Percentiles rank a stretch among this genome's conserved stretches.
Conservation (phyloP, 208 protist species). For the Wallacemonas sp. region DNA sequence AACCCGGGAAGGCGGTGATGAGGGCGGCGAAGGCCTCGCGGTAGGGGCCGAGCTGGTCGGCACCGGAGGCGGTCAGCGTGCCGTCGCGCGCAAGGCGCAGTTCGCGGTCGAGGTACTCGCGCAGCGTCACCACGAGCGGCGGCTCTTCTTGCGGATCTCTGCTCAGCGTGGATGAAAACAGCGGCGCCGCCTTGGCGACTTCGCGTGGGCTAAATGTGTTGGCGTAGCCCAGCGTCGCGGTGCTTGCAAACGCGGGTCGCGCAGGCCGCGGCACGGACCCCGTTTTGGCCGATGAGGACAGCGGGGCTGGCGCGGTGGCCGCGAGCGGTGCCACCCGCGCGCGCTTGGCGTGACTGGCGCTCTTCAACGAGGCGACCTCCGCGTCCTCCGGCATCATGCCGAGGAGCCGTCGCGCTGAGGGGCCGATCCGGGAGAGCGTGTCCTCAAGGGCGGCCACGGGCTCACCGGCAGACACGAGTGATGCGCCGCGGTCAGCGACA, state of each 20-base stretch:
- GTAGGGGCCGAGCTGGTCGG: slow-evolving; percentile 68
- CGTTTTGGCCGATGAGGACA: slow-evolving; percentile 21
- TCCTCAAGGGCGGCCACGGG: slow-evolving; percentile 15
- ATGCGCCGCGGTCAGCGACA: slow-evolving; percentile 21
- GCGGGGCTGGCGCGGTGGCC: slow-evolving; percentile 18
- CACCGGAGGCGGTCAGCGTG: slow-evolving; percentile 19
- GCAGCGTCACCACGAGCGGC: slow-evolving; percentile 32
- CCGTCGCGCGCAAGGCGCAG: slow-evolving; percentile 26
- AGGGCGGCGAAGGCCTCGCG: slow-evolving; percentile 75
- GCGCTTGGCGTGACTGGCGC: neutral
- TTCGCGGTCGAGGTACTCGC: slow-evolving; percentile 48
- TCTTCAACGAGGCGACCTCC: too few species aligned
- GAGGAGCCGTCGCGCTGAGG: slow-evolving; percentile 46
- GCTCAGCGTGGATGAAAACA: slow-evolving; percentile 13
- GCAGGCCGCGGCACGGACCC: neutral
- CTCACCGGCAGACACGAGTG: too few species aligned
- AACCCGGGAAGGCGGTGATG: slow-evolving; percentile 67
- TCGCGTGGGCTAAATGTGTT: slow-evolving; percentile 3
- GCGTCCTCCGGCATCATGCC: slow-evolving; percentile 22
- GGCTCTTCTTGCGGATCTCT: slow-evolving; percentile 21
- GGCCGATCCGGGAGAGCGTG: slow-evolving; percentile 50
- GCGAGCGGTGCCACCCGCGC: neutral
- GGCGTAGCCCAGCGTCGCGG: slow-evolving; percentile 4
- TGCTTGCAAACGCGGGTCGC: slow-evolving; percentile 1
- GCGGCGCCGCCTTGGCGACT: slow-evolving; percentile 16